Evolutionary conservation across 78 protist genomes (phyloP), one percentile per base, ranked within the genome.

Genomic region (Isochrysis galbana): DNA sequence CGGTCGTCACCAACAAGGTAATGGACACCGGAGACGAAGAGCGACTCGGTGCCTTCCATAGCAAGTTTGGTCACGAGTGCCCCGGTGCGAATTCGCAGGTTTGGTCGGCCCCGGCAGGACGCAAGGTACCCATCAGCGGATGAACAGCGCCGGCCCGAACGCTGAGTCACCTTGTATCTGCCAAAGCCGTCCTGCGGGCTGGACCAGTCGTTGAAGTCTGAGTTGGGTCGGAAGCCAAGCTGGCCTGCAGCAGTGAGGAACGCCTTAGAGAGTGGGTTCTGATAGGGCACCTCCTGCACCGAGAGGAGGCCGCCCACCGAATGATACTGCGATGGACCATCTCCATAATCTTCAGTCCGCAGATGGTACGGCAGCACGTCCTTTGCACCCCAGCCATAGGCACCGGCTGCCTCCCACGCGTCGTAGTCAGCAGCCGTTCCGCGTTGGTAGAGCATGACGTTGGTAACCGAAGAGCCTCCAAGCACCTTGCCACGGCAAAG

Each of bases 361-460:
- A 1, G 5, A 87, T 55, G 74, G 61, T 74, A 90, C 39, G 87
- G 93, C 45, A 70, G 46, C 93, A 90, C 38, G 39, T 26, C 42
- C 26, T 45, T 34, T 32, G 87, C 17, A 23, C 86, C 86, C 93
- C 93, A 32, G 54, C 86, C 42, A 32, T 11, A 7, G 74, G 80
- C 93, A 41, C 54, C 55, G 19, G 41, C 84, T 11, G 5, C 88
- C 39, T 29, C 72, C 93, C 93, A 90, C 11, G 23, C 22, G n/a
- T 90, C 77, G 41, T 90, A 74, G 93, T 90, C 93, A 21, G 61
- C 87, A 36, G 87, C 41, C 34, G 36, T 32, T n/a, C 93, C 93
- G 17, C 93, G 93, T 42, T 90, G 54, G 47, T 72, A 90, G 39
- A 90, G 77, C 67, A 72, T 45, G 19, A 90, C 72, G 83, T 72